phyloP scores from a whole-genome alignment of 257 asterid genomes.

The Jasminum sambac region DNA sequence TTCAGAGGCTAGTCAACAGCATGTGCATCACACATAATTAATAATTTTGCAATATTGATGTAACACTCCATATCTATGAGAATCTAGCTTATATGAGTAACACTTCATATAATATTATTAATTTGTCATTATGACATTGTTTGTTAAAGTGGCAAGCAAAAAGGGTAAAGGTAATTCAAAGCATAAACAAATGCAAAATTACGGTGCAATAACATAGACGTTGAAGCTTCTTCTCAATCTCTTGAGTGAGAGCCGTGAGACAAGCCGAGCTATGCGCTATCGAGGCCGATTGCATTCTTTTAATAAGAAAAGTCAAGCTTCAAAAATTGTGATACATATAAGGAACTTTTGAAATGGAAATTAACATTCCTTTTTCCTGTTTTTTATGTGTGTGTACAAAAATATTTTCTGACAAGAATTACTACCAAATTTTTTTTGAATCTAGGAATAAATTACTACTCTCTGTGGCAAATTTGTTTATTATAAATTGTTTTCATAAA shows the following conservation, averaged over 20 bases:
- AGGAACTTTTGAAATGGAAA: not conserved
- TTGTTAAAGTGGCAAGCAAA: not conserved
- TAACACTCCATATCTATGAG: not conserved
- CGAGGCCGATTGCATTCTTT: slow-evolving; percentile 55
- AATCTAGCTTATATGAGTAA: not conserved
- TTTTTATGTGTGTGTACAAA: too few relatives aligned
- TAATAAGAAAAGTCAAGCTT: not conserved
- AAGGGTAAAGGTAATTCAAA: too few relatives aligned
- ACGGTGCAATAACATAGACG: slow-evolving; percentile 50
- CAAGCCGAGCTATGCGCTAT: slow-evolving; percentile 71
- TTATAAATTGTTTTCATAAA: too few relatives aligned
- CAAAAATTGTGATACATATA: not conserved
- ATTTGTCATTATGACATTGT: not conserved
- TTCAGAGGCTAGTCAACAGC: too few relatives aligned
- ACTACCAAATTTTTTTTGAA: too few relatives aligned
- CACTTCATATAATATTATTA: not conserved
- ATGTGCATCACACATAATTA: too few relatives aligned
- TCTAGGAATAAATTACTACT: too few relatives aligned
- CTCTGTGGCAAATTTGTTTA: too few relatives aligned
- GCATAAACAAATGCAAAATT: not conserved
- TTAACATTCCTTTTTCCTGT: not conserved
- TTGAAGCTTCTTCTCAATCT: slow-evolving; percentile 91
- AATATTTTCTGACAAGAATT: too few relatives aligned
- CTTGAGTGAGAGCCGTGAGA: slow-evolving; percentile 74
- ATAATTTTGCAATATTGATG: too few relatives aligned